phyloP scores from a whole-genome alignment of 2,329 filamentous ascomycete genomes.

The Periconia macrospinosa region DNA sequence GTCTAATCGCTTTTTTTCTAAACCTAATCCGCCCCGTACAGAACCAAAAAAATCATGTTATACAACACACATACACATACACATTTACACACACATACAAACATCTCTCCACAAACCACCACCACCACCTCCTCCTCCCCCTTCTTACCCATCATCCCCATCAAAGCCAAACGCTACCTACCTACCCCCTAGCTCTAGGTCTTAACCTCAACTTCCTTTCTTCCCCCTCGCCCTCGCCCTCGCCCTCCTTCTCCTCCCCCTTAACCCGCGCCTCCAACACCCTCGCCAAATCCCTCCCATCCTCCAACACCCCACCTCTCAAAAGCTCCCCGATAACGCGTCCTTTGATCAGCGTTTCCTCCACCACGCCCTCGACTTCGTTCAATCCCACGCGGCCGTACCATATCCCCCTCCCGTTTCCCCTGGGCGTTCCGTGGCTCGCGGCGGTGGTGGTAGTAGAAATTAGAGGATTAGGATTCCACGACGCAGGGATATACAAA shows the following conservation, averaged over 20 bases:
- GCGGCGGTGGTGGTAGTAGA: too few relatives aligned
- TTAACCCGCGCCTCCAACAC: constrained; percentile 25
- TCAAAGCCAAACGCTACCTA: too few relatives aligned
- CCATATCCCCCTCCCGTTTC: constrained; percentile 58
- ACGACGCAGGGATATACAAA: constrained; percentile 65
- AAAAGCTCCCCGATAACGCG: constrained; percentile 72
- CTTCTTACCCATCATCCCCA: too few relatives aligned
- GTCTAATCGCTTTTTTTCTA: too few relatives aligned
- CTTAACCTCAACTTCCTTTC: constrained; percentile 22
- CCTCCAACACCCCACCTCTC: constrained; percentile 63
- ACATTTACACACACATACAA: not conserved
- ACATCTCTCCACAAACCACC: not conserved
- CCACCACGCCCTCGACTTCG: constrained; percentile 75
- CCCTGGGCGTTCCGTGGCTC: too few relatives aligned
- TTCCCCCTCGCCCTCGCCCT: constrained; percentile 27
- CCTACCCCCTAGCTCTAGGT: constrained; percentile 18
- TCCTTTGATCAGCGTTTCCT: constrained; percentile 69
- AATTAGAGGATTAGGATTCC: too few relatives aligned
- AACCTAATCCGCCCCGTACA: too few relatives aligned
- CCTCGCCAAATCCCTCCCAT: constrained; percentile 30
- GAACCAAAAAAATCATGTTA: too few relatives aligned
- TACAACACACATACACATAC: too few relatives aligned
- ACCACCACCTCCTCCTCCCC: too few relatives aligned
- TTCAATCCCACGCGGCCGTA: constrained; percentile 76
- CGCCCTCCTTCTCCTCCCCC: constrained; percentile 18